A percentile compares a stretch with the other conserved stretches of the same genome.
These are phyloP conservation scores for Biscogniauxia mediterranea DNA, from an alignment of 2,329 filamentous ascomycete genomes.

Conservation along the genomic window DNA sequence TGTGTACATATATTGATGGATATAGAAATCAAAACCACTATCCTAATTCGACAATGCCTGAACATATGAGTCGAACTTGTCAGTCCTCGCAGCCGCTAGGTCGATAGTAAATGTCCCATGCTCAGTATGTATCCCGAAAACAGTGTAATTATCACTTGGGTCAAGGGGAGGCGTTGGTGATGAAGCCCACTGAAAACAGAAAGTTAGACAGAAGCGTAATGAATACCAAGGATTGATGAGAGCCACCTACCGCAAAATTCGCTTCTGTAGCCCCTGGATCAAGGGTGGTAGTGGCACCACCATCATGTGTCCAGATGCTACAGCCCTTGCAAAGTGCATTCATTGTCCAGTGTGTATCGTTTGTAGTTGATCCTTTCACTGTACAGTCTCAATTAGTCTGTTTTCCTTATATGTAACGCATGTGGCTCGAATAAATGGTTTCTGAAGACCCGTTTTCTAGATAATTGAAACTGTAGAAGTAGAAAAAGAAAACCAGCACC, in stretches of 20 bases:
- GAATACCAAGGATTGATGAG: neutral
- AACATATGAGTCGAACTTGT: conserved; percentile 19
- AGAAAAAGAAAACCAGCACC: too few species aligned
- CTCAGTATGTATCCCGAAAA: conserved; percentile 18
- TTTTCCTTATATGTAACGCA: neutral
- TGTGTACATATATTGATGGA: neutral
- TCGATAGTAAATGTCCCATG: conserved; percentile 20
- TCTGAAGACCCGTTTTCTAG: too few species aligned
- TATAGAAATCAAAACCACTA: neutral
- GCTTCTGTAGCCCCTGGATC: conserved; percentile 17
- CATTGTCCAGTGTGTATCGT: conserved; percentile 41
- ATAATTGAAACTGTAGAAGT: too few species aligned
- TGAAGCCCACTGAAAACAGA: conserved; percentile 12
- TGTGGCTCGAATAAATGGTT: neutral
- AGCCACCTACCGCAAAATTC: conserved; percentile 13
- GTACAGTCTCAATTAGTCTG: neutral
- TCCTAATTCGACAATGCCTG: neutral
- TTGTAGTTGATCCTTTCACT: conserved; percentile 34
- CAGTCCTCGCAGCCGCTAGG: conserved; percentile 15
- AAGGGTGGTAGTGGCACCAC: conserved; percentile 15
- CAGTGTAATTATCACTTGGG: conserved; percentile 20
- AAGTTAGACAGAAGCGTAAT: neutral
- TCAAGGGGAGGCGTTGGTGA: conserved; percentile 19
- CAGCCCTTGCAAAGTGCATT: conserved; percentile 39
- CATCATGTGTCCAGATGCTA: conserved; percentile 33